Evolutionary conservation across 371 early-diverging fungal genomes (phyloP).

Genomic region (Parasitella parasitica): DNA sequence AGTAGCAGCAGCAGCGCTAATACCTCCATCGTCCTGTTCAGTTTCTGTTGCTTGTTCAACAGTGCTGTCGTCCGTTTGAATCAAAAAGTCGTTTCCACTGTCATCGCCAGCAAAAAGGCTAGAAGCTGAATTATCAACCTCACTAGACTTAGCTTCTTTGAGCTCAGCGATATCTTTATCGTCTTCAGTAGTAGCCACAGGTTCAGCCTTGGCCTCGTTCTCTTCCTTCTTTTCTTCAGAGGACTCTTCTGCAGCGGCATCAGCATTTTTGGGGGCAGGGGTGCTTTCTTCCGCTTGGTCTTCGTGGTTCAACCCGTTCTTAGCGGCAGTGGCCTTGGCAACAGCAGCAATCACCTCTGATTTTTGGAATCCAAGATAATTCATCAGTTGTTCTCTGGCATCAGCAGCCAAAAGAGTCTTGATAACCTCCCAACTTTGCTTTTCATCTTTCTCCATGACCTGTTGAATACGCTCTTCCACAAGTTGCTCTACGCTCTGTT

Average conservation of each 20-base stretch:
- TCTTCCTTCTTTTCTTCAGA: background rate
- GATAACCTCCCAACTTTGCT: slow-evolving; percentile 85
- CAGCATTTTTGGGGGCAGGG: slow-evolving; percentile 10
- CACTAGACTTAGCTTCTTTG: slow-evolving; percentile 10
- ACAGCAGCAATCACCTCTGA: slow-evolving; percentile 57
- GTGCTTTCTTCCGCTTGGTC: slow-evolving; percentile 9
- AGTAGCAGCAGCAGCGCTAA: slow-evolving; percentile 9
- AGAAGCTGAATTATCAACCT: slow-evolving; percentile 21
- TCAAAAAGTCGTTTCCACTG: slow-evolving; percentile 33
- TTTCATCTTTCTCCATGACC: slow-evolving; percentile 52
- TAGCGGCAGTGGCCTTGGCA: slow-evolving; percentile 34
- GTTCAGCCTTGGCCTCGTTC: slow-evolving; percentile 3
- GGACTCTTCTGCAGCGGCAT: slow-evolving; percentile 10
- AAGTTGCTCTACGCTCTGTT: slow-evolving; percentile 55
- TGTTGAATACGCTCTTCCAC: slow-evolving; percentile 59
- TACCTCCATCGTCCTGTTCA: slow-evolving; percentile 7
- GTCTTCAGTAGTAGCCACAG: background rate
- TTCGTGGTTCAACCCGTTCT: slow-evolving; percentile 10
- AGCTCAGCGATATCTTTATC: background rate
- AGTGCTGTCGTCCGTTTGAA: background rate
- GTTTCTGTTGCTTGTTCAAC: slow-evolving; percentile 4
- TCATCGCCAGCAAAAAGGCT: slow-evolving; percentile 32
- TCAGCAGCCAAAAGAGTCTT: slow-evolving; percentile 77
- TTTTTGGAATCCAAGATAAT: slow-evolving; percentile 85
- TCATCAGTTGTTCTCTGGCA: slow-evolving; percentile 80